Base-by-base conservation (phyloP, 2,329 filamentous ascomycete species). In the Endoconidiophora laricicola region DNA sequence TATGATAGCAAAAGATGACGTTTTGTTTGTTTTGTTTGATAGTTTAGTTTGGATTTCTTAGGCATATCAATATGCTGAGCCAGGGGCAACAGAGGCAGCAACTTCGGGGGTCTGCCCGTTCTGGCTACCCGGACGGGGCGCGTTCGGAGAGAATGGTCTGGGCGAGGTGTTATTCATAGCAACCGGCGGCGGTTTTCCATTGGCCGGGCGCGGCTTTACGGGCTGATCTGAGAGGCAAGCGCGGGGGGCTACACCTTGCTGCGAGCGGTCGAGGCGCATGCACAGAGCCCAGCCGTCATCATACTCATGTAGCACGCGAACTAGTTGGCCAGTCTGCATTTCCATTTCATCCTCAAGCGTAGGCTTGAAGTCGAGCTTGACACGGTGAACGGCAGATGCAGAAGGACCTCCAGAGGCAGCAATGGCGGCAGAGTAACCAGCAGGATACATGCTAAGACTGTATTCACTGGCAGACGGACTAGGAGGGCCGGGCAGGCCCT, bases 231-330 rank as follows among this genome's bases (percentile, higher is more conserved):
- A 96, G 46, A 98, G 73, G 67, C 91, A 98, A 37, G 88, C 94
- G 57, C 91, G 79, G 12, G 91, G 91, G 52, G 84, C 86, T 48
- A 96, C 91, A 69, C 91, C 91, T 69, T 96, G 88, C 59, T 84
- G 74, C 54, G 86, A 88, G 56, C 87, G 83, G 65, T 96, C 88
- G 59, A 96, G 80, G 56, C 82, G 83, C 57, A 87, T 83, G 65
- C 87, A 95, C 50, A 96, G 84, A 60, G 88, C 86, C 91, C 91
- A 98, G 59, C 91, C 91, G 66, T 98, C 91, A 61, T 98, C 91
- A 60, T 96, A 98, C 66, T 94, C 88, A 61, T 96, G 90, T 48
- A 96, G 71, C 56, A 98, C 70, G 56, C 90, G 78, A 46, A 96
- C 86, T 45, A 98, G 72, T 55, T 93, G 81, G 48, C 91, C 91